Percentiles rank a stretch among this genome's conserved stretches.
Conservation (phyloP, 2,329 filamentous ascomycete species). For the Onygenales sp. region DNA sequence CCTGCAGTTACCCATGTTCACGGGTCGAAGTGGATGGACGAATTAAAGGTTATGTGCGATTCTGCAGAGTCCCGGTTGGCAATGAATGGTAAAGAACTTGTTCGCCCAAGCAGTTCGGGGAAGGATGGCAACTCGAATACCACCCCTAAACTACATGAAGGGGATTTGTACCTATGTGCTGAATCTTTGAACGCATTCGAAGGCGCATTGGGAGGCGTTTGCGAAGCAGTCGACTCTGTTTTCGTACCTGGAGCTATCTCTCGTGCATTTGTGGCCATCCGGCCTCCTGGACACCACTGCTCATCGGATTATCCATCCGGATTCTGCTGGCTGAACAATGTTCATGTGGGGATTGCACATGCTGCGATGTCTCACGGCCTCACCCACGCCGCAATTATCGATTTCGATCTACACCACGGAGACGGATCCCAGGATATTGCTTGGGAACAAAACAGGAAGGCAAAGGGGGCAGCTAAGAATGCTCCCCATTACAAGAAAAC, state of each 20-base stretch:
- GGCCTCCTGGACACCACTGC: constrained; percentile 92
- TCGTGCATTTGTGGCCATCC: constrained; percentile 82
- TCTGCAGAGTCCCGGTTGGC: constrained; percentile 69
- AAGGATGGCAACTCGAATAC: constrained; percentile 31
- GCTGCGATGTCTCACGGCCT: constrained; percentile 73
- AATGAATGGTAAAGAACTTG: constrained; percentile 66
- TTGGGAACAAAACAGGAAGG: constrained; percentile 77
- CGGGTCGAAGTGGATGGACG: constrained; percentile 86
- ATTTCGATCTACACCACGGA: constrained; percentile 86
- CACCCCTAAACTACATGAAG: constrained; percentile 60
- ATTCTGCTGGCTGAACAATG: constrained; percentile 98
- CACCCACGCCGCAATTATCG: constrained; percentile 87
- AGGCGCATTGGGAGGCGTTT: constrained; percentile 83
- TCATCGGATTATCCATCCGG: constrained; percentile 82
- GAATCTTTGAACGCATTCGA: constrained; percentile 84
- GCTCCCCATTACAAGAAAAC: constrained; percentile 69
- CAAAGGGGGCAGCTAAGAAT: constrained; percentile 56
- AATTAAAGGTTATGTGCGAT: constrained; percentile 76
- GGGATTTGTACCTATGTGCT: constrained; percentile 80
- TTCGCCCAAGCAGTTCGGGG: constrained; percentile 43
- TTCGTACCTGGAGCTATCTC: constrained; percentile 57
- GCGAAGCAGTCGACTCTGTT: constrained; percentile 82
- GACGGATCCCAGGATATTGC: constrained; percentile 93
- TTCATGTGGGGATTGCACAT: constrained; percentile 92
- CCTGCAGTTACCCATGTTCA: constrained; percentile 83